Evolutionary conservation across 495 filamentous ascomycete species (phyloP).

Genomic region (Aspergillus nanangensis): DNA sequence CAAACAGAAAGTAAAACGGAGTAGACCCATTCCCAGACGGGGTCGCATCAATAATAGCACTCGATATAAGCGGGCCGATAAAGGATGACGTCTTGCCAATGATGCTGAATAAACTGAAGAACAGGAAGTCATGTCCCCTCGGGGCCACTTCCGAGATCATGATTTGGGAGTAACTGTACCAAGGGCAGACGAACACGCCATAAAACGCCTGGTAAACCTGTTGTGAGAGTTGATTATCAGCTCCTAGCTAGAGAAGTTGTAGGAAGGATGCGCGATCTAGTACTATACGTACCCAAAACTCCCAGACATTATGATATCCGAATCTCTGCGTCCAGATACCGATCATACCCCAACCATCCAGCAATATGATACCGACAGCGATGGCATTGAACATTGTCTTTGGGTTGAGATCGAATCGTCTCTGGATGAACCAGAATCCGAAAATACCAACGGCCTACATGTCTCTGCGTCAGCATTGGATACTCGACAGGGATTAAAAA

Average conservation of each 20-base stretch:
- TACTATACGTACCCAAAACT: constrained; percentile 51
- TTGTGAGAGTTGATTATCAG: neutral
- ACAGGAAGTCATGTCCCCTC: constrained; percentile 60
- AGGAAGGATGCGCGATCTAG: neutral
- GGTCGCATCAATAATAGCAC: constrained; percentile 61
- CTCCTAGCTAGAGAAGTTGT: neutral
- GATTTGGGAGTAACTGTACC: constrained; percentile 65
- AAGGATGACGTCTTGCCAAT: constrained; percentile 62
- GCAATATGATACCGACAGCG: constrained; percentile 50
- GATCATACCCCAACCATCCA: constrained; percentile 64
- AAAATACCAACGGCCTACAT: constrained; percentile 54
- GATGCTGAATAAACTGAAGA: constrained; percentile 63
- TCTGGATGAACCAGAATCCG: constrained; percentile 54
- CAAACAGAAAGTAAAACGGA: constrained; percentile 63
- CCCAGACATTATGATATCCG: constrained; percentile 60
- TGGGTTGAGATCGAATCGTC: constrained; percentile 45
- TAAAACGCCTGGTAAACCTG: constrained; percentile 60
- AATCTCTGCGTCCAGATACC: constrained; percentile 60
- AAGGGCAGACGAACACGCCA: constrained; percentile 61
- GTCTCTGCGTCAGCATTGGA: neutral
- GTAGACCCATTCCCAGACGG: constrained; percentile 47
- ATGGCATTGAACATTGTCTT: constrained; percentile 63
- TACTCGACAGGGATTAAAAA: neutral
- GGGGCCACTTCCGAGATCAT: constrained; percentile 66
- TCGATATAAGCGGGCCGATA: constrained; percentile 60